Evolutionary conservation across 2,329 filamentous ascomycete genomes (phyloP), one percentile per base, ranked within the genome.

Genomic region (Cadophora sp.): DNA sequence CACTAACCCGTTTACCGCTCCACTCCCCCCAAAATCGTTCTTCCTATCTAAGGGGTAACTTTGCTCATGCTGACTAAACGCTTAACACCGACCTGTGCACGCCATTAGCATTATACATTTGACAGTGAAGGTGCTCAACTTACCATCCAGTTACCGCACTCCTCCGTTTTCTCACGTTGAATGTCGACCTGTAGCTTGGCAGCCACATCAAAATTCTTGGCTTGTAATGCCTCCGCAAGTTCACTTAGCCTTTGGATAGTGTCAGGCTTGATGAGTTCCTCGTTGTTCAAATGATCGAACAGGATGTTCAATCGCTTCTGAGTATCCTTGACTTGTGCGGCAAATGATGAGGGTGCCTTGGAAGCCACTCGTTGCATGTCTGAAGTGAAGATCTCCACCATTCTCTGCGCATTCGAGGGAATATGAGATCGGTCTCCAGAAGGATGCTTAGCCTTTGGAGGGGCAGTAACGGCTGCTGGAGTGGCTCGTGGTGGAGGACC

Each of bases 271-370:
- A 98, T 84, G 48, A 97, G 83, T 76, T 98, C 94, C 76, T 94
- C 91, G 72, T 98, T 98, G 84, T 98, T 99, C 56, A 99, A 84
- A 79, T 97, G 94, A 77, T 99, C 95, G 78, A 97, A 98, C n/a
- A 99, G 83, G 59, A 97, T 89, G 74, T 92, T 92, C 67, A 99
- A 85, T 33, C 96, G 89, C 81, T 97, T 97, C 78, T 97, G 93
- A 1, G 94, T 96, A 78, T 98, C 96, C 74, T 93, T 92, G 22
- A 99, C 94, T 78, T 98, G 94, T 16, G 89, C 86, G 70, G 92
- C 90, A 81, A 96, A 97, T 18, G 90, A 89, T n/a, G 90, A 83
- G 20, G 96, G 96, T 0, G 96, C 96, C 73, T 93, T 91, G 39
- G 89, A 82, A 67, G 94, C 94, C 64, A 99, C 92, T 41, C 94